Evolutionary conservation across 768 basidiomycete species (phyloP).

Genomic region (Collybiopsis luxurians): DNA sequence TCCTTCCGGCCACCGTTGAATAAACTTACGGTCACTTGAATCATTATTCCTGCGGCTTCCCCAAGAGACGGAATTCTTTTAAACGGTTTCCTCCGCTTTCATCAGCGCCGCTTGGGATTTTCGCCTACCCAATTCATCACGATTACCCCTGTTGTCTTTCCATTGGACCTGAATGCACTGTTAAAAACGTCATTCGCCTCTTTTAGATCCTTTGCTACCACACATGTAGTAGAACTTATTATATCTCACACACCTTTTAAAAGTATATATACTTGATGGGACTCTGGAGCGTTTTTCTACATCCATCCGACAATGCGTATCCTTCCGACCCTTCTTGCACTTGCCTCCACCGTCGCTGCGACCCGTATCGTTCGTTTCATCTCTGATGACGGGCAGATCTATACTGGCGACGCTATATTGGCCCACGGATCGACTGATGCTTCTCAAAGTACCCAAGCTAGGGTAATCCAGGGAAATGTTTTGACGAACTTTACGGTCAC

Average conservation of each 20-base stretch:
- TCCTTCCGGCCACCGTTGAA: background rate
- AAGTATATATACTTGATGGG: background rate
- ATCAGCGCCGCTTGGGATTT: background rate
- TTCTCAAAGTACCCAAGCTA: constrained; percentile 20
- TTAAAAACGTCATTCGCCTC: background rate
- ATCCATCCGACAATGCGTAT: constrained; percentile 2
- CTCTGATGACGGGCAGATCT: constrained; percentile 24
- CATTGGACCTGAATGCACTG: background rate
- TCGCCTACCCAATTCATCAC: background rate
- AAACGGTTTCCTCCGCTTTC: background rate
- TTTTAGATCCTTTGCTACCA: background rate
- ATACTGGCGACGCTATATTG: constrained; percentile 25
- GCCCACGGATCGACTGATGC: constrained; percentile 18
- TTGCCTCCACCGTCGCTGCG: constrained; percentile 13
- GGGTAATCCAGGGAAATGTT: constrained; percentile 24
- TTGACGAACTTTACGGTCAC: constrained; percentile 25
- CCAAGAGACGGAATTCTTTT: background rate
- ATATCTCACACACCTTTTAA: background rate
- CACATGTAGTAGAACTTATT: background rate
- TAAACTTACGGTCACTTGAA: background rate
- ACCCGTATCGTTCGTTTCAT: constrained; percentile 26
- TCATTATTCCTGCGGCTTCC: background rate
- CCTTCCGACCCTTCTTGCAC: background rate
- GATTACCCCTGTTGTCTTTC: background rate
- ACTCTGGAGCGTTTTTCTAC: background rate